Base-by-base conservation (phyloP, 2,329 filamentous ascomycete genomes). In the Didymella keratinophila region DNA sequence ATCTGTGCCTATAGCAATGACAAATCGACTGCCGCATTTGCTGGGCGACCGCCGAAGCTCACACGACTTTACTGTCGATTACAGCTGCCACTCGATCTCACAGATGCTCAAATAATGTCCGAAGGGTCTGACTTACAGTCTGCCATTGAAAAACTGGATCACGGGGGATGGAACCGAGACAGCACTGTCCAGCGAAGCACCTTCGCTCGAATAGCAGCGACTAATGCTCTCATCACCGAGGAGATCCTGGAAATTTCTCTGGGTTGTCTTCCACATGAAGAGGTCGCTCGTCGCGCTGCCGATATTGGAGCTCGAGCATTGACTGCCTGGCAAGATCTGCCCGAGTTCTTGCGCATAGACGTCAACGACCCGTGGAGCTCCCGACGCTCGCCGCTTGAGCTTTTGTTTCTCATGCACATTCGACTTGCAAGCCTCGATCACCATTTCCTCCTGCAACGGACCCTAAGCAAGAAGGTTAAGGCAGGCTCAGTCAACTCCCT, bases 191-290 rank as follows among this genome's bases (percentile, higher is more conserved):
- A 80, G 20, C 68, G 80, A 0, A 75, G 78, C 0, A 86, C 84
- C 0, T 78, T 81, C 53, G 65, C 76, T 0, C 76, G 85, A 25
- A 79, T 82, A 0, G 80, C 81, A 43, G 77, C 78, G 1, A 76
- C 80, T 11, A 78, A 87, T 34, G 80, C 81, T 5, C 55, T 70
- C 0, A 78, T 88, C 8, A 78, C 83, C 2, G 86, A 88, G 60
- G 85, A 88, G 46, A 81, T 88, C 4, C 77, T 88, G 4, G 83
- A 87, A 61, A 77, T 87, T 21, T 84, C 84, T 0, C 71, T 87
- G 0, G 81, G 81, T 2, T 30, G 4, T 65, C 70, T 54, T 3
- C 30, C 63, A 1, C 69, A 72, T 7, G 71, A 76, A 10, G 77
- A 80, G 9, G 71, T 82, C 4, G 57, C 77, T 10, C 66, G 72